Evolutionary conservation across 2,329 filamentous ascomycete genomes (phyloP).

Genomic region (Camptophora hylomeconis): DNA sequence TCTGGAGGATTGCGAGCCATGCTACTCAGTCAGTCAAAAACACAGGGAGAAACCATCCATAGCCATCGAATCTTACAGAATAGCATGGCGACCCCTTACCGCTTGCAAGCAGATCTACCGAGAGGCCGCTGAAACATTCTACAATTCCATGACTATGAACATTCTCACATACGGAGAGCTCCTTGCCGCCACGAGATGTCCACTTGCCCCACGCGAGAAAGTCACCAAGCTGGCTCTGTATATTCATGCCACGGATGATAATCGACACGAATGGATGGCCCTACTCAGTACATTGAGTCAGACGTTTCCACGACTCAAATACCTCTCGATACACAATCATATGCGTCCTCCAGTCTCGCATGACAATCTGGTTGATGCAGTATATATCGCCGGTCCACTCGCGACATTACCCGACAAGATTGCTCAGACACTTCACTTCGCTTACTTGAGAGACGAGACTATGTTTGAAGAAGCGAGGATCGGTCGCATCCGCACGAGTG

Average conservation of each 20-base stretch:
- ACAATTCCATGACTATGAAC: no score
- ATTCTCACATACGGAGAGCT: no score
- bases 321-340: conserved; percentile 3
- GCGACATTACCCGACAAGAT: neutral
- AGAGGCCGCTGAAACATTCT: no score
- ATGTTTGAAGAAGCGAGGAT: conserved; percentile 3
- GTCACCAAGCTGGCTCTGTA: conserved; percentile 2
- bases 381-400: conserved; percentile 3
- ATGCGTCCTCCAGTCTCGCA: conserved; percentile 5
- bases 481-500: conserved; percentile 2
- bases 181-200: no score
- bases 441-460: conserved; percentile 2
- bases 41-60: no score
- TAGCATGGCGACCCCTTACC: no score
- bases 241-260: conserved; percentile 1
- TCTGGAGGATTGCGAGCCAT: no score
- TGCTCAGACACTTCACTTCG: conserved; percentile 2
- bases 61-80: no score
- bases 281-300: conserved; percentile 1
- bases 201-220: neutral
- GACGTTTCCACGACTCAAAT: conserved; percentile 1
- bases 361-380: conserved; percentile 3
- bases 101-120: no score
- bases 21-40: no score
- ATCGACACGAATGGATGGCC: conserved; percentile 1